Base-by-base conservation (phyloP, 371 early-diverging fungal species). In the Parasitella parasitica region DNA sequence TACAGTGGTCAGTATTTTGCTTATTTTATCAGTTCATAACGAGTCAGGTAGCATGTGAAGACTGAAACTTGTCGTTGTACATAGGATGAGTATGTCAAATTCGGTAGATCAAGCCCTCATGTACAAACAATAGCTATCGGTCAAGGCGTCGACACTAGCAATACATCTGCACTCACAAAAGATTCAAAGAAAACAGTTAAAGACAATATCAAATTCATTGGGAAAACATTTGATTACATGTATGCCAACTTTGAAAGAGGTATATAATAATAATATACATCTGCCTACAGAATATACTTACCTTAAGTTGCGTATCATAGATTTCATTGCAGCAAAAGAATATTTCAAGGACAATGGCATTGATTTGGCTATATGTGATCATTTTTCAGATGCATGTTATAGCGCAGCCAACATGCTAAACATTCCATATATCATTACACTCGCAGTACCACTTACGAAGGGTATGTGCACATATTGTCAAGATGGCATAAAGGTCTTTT, bases 391-490 rank as follows among this genome's bases (percentile, higher is more conserved):
- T 4, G 12, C 50, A 5, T 61, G 66, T 59, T 51, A 48, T 28
- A 57, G 38, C 4, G 58, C 60, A 18, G 57, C 66, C 6, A 37
- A 5, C 2, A 13, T 28, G 6, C 8, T 49, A 4, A 28, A 56
- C 4, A 50, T 62, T 11, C 56, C 63, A 0, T 49, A 22, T 0
- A 50, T 62, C 28, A 8, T 62, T 22, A 61, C 61, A 9, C 12
- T 38, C 1, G 2, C 58, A 4, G 15, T 57, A 4, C 48, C 24
- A 13, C 7, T 37, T 0, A 41, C 53, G 1, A 22, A 24, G 27
- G 64, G 68, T 64, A 63, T 35, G 27, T 30, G 2, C 16, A 6
- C n/a, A n/a, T n/a, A n/a, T n/a, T n/a, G n/a, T n/a, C n/a, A n/a
- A n/a, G n/a, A n/a, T n/a, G n/a, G n/a, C n/a, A n/a, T n/a, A n/a